These are phyloP conservation scores for Claviceps sorghi DNA, from an alignment of 2,329 filamentous ascomycete species.

Conservation along the genomic window DNA sequence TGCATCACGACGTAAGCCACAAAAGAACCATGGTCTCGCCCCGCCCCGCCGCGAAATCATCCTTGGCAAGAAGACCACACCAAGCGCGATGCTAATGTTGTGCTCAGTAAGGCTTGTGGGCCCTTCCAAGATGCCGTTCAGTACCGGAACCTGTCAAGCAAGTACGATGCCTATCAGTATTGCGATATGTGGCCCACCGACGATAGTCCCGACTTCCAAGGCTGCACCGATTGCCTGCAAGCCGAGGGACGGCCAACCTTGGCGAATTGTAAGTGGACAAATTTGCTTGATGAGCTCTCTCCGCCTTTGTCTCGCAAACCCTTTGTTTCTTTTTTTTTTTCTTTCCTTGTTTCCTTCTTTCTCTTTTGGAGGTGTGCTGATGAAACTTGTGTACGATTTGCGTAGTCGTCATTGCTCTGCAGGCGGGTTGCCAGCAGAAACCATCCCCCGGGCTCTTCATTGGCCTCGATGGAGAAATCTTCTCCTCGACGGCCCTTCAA, in stretches of 20 bases:
- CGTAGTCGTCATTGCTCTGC: conserved; percentile 34
- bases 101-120: conserved; percentile 37
- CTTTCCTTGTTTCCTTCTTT: not conserved
- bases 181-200: conserved; percentile 33
- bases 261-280: conserved; percentile 34
- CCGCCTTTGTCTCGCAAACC: too few species aligned
- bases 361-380: not conserved
- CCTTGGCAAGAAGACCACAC: not conserved
- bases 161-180: conserved; percentile 35
- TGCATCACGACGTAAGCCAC: conserved; percentile 37
- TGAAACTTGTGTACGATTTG: not conserved
- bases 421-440: conserved; percentile 41
- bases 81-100: not conserved
- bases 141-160: conserved; percentile 33
- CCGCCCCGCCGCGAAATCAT: not conserved
- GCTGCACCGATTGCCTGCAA: conserved; percentile 34
- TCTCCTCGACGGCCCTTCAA: conserved; percentile 32
- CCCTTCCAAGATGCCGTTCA: conserved; percentile 31
- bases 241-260: conserved; percentile 24
- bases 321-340: not conserved
- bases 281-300: too few species aligned
- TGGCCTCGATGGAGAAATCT: conserved; percentile 36
- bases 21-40: not conserved
- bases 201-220: conserved; percentile 20
- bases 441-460: conserved; percentile 32